Evolutionary conservation across 169 alveolate genomes (phyloP).

Genomic region (Plasmodium relictum): DNA sequence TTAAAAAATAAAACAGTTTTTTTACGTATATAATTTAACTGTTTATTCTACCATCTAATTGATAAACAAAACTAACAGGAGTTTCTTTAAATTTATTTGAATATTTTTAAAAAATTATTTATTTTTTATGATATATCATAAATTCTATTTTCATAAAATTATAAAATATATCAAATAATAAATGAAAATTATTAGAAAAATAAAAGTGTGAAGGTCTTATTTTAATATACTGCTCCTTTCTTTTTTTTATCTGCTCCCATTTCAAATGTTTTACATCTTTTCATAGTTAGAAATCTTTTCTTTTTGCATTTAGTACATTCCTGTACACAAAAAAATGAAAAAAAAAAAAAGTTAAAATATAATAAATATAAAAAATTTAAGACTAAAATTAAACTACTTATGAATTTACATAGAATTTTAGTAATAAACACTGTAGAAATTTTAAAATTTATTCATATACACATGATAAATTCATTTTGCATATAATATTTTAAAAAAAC

Average conservation of each 20-base stretch:
- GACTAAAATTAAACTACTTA: not conserved
- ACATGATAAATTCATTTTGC: not conserved
- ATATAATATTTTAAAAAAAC: no score
- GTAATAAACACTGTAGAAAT: not conserved
- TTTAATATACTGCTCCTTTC: conserved; percentile 89
- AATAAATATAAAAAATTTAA: not conserved
- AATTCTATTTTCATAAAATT: not conserved
- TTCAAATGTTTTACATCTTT: conserved; percentile 99
- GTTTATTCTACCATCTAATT: no score
- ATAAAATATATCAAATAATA: not conserved
- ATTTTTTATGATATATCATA: no score
- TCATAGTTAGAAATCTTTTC: conserved; percentile 95
- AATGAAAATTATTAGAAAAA: no score
- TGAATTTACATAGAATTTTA: not conserved
- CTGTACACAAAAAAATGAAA: conserved; percentile 77
- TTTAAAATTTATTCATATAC: not conserved
- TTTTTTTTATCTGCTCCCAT: conserved; percentile 97
- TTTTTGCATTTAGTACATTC: conserved; percentile 99
- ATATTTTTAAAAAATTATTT: no score
- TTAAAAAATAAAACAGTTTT: no score
- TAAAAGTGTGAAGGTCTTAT: no score
- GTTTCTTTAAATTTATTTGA: no score
- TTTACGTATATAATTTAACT: no score
- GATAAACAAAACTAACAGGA: no score
- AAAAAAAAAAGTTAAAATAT: not conserved